Evolutionary conservation across 306 rosid species (phyloP).

Genomic region (Astragalus membranaceus): DNA sequence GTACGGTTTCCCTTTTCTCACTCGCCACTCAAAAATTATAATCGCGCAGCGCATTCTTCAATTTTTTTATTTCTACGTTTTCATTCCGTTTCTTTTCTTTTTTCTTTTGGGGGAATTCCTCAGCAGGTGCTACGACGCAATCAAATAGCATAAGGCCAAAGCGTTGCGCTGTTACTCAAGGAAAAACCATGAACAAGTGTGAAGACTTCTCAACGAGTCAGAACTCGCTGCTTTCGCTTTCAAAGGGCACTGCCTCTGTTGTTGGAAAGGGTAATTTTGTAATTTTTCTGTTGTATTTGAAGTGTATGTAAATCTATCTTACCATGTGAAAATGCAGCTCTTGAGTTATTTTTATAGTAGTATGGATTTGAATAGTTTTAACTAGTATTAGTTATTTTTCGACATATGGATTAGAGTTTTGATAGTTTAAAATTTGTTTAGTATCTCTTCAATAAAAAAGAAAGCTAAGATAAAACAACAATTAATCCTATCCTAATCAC

Average conservation of each 20-base stretch:
- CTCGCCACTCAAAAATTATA: not conserved
- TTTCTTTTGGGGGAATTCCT: not conserved
- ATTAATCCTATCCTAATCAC: not conserved
- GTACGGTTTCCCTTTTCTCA: not conserved
- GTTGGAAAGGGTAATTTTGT: not conserved
- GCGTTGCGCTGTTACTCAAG: slow-evolving; percentile 44
- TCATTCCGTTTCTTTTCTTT: not conserved
- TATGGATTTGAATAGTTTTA: no score
- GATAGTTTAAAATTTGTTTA: no score
- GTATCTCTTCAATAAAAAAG: no score
- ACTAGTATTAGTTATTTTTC: no score
- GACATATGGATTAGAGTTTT: no score
- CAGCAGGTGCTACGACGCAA: slow-evolving; percentile 36
- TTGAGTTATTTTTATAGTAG: no score
- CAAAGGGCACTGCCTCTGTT: not conserved
- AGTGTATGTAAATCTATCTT: not conserved
- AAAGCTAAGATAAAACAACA: no score
- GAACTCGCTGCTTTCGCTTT: not conserved
- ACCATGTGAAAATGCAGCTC: not conserved
- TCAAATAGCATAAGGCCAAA: slow-evolving; percentile 37
- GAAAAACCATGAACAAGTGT: not conserved
- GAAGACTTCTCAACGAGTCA: not conserved
- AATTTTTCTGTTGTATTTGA: not conserved
- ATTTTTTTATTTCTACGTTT: not conserved
- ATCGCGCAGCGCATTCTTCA: not conserved